A percentile compares a stretch with the other conserved stretches of the same genome.
These are phyloP conservation scores for Lipomyces anomalus DNA, from an alignment of 805 yeast genomes.

Conservation along the genomic window DNA sequence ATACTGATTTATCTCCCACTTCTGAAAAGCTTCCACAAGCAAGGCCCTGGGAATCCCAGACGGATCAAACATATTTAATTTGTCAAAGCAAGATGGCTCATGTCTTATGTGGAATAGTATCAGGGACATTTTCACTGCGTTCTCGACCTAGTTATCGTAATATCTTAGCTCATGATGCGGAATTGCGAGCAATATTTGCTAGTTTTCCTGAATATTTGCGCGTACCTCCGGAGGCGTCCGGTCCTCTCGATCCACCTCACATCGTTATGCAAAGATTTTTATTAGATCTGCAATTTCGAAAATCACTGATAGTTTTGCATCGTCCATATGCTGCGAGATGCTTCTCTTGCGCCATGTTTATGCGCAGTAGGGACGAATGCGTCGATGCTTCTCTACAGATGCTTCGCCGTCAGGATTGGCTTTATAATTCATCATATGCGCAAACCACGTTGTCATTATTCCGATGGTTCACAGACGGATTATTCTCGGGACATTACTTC, in stretches of 20 bases:
- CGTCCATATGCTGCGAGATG: conserved; percentile 25
- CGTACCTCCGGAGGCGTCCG: conserved; percentile 22
- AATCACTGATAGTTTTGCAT: conserved; percentile 30
- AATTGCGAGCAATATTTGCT: conserved; percentile 26
- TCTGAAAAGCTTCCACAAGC: conserved; percentile 19
- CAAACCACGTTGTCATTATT: conserved; percentile 9
- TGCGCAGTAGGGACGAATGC: conserved; percentile 21
- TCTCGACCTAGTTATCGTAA: conserved; percentile 22
- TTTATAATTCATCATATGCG: conserved; percentile 18
- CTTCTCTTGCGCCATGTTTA: conserved; percentile 7
- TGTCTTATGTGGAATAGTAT: conserved; percentile 17
- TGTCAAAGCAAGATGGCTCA: conserved; percentile 13
- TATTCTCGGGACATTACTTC: conserved; percentile 19
- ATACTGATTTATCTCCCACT: conserved; percentile 25
- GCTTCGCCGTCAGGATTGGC: conserved; percentile 21
- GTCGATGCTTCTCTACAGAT: conserved; percentile 21
- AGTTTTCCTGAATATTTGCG: conserved; percentile 25
- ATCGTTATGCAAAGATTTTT: conserved; percentile 30
- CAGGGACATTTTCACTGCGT: conserved; percentile 14
- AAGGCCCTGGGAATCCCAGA: conserved; percentile 16
- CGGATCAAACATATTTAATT: conserved; percentile 27
- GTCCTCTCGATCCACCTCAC: conserved; percentile 25
- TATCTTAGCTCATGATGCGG: conserved; percentile 27
- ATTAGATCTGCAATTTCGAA: conserved; percentile 29
- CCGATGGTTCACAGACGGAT: conserved; percentile 18